phyloP scores from a whole-genome alignment of 257 asterid species.

The Datura wrightii region DNA sequence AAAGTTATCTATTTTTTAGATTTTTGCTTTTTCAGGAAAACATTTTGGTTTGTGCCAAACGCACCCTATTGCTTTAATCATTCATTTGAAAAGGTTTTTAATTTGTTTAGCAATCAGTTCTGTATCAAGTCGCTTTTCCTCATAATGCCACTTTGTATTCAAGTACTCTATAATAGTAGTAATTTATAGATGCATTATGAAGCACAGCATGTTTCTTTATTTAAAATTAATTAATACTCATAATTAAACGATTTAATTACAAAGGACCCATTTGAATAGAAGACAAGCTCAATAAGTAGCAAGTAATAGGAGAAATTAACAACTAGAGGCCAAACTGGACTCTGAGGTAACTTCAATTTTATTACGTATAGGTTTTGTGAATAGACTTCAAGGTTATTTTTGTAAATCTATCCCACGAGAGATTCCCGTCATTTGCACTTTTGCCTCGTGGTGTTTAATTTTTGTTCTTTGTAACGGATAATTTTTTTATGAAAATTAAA shows the following conservation, averaged over 20 bases:
- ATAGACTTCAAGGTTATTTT: too few relatives aligned
- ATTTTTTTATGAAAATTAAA: too few relatives aligned
- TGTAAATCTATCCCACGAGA: too few relatives aligned
- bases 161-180: not conserved
- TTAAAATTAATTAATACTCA: not conserved
- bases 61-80: not conserved
- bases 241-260: not conserved
- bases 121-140: not conserved
- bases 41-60: not conserved
- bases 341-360: too few relatives aligned
- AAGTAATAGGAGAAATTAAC: too few relatives aligned
- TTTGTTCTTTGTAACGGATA: too few relatives aligned
- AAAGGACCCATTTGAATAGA: not conserved
- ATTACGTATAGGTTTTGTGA: too few relatives aligned
- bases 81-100: not conserved
- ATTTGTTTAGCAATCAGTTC: not conserved
- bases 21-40: not conserved
- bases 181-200: not conserved
- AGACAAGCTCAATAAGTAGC: not conserved
- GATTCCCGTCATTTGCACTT: too few relatives aligned
- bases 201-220: not conserved
- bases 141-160: not conserved
- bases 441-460: too few relatives aligned
- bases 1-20: too few relatives aligned
- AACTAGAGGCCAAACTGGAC: not conserved